A percentile compares a stretch with the other conserved stretches of the same genome.
Evolutionary conservation across 1,284 basidiomycete genomes (phyloP).

Genomic region (Athelia psychrophila): DNA sequence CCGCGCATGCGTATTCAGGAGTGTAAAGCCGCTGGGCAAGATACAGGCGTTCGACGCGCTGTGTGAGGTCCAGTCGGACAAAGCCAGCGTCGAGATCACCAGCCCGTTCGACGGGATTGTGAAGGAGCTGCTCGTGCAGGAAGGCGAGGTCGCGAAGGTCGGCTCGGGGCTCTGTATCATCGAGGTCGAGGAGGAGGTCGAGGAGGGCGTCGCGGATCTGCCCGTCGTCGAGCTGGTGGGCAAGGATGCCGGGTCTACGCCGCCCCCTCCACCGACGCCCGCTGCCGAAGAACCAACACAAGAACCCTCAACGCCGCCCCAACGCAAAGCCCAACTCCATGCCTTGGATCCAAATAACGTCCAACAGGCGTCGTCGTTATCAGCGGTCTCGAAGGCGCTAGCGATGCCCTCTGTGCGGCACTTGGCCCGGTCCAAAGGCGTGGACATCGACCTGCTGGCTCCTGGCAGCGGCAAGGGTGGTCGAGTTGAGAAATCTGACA

Average conservation of each 20-base stretch:
- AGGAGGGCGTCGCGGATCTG: conserved; percentile 9
- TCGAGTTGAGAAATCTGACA: conserved; percentile 73
- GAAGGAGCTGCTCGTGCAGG: conserved; percentile 70
- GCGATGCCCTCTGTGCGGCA: conserved; percentile 81
- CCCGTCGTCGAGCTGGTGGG: conserved; percentile 12
- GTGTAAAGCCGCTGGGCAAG: conserved; percentile 52
- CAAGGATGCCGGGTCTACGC: conserved; percentile 32
- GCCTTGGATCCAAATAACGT: conserved; percentile 64
- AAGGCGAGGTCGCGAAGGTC: conserved; percentile 87
- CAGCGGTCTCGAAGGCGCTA: conserved; percentile 35
- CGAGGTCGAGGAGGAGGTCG: conserved; percentile 65
- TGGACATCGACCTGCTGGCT: conserved; percentile 57
- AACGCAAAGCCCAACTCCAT: conserved; percentile 34
- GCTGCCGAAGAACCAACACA: conserved; percentile 7
- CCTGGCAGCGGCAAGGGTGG: conserved; percentile 78
- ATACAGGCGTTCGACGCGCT: conserved; percentile 84
- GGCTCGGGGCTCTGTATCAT: conserved; percentile 83
- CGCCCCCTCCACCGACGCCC: conserved; percentile 14
- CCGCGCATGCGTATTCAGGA: conserved; percentile 41
- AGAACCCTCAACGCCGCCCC: conserved; percentile 6
- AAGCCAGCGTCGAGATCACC: conserved; percentile 92
- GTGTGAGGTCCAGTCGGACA: conserved; percentile 94
- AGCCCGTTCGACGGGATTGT: conserved; percentile 84
- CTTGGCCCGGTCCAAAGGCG: conserved; percentile 63
- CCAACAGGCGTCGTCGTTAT: conserved; percentile 11